A percentile compares a stretch with the other conserved stretches of the same genome.
Conservation (phyloP, 192 early-diverging fungal species). For the Linderina pennispora region DNA sequence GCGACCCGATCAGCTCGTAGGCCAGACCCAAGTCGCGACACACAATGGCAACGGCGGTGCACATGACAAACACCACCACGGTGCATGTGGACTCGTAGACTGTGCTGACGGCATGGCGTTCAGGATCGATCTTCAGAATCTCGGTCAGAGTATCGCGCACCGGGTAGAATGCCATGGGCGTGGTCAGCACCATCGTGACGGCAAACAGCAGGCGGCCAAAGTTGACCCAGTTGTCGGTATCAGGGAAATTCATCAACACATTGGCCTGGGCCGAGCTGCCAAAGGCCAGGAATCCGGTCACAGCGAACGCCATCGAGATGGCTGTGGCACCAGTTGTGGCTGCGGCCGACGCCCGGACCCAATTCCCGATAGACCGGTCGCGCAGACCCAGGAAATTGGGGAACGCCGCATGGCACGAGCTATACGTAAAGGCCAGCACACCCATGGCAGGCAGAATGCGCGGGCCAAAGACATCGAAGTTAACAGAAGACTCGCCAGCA, state of each 20-base stretch:
- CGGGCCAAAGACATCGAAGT: constrained; percentile 44
- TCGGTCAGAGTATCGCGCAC: constrained; percentile 32
- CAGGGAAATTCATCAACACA: constrained; percentile 56
- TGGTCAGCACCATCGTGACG: constrained; percentile 53
- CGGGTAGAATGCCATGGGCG: constrained; percentile 39
- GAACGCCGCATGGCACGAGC: constrained; percentile 57
- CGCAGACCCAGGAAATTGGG: constrained; percentile 51
- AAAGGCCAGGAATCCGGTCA: constrained; percentile 55
- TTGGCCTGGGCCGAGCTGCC: constrained; percentile 52
- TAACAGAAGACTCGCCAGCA: constrained; percentile 30
- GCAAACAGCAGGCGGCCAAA: constrained; percentile 52
- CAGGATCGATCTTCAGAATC: constrained; percentile 24
- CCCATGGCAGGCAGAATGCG: constrained; percentile 58
- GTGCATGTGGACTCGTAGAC: constrained; percentile 18
- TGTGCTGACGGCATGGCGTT: constrained; percentile 7
- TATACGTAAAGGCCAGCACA: constrained; percentile 57
- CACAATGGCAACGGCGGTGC: constrained; percentile 7
- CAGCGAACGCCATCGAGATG: constrained; percentile 53
- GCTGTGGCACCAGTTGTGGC: constrained; percentile 47
- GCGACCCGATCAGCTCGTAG: constrained; percentile 32
- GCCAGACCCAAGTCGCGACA: constrained; percentile 29
- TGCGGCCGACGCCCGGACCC: constrained; percentile 46
- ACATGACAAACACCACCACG: constrained; percentile 13
- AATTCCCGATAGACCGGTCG: constrained; percentile 42
- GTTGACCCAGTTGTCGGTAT: constrained; percentile 51